A percentile compares a stretch with the other conserved stretches of the same genome.
Evolutionary conservation across 805 yeast genomes (phyloP).

Genomic region (Schwanniomyces sp.): DNA sequence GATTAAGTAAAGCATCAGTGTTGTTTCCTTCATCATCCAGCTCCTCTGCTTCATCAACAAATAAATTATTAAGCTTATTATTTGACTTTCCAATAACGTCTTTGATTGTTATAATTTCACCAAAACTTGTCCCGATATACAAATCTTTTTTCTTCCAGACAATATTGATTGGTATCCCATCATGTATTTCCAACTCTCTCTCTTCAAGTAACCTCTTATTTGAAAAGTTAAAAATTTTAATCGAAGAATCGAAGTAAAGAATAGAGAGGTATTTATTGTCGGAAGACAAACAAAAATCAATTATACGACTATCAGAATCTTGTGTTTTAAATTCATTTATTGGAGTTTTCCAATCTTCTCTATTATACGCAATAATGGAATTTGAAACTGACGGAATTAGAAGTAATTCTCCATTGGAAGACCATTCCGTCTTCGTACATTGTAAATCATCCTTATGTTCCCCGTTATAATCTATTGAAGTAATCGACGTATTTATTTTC

Average conservation of each 20-base stretch:
- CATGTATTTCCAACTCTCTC: conserved; percentile 23
- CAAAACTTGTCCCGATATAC: conserved; percentile 44
- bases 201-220: conserved; percentile 23
- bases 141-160: conserved; percentile 27
- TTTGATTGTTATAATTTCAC: conserved; percentile 17
- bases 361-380: conserved; percentile 45
- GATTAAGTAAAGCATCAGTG: conserved; percentile 15
- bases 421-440: conserved; percentile 66
- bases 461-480: conserved; percentile 34
- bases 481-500: conserved; percentile 32
- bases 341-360: conserved; percentile 32
- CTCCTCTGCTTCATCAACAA: conserved; percentile 30
- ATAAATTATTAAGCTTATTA: conserved; percentile 10
- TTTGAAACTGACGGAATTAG: conserved; percentile 61
- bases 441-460: conserved; percentile 47
- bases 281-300: conserved; percentile 61
- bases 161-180: conserved; percentile 22
- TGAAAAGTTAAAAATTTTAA: conserved; percentile 57
- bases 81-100: conserved; percentile 5
- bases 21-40: conserved; percentile 19
- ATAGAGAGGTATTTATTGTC: conserved; percentile 62
- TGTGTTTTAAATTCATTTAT: conserved; percentile 12
- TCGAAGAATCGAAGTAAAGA: conserved; percentile 48
- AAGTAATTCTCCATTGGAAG: conserved; percentile 63
- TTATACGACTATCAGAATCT: conserved; percentile 25